Conservation (phyloP, 148 eudicot species). For the Camellia lanceoleosa region DNA sequence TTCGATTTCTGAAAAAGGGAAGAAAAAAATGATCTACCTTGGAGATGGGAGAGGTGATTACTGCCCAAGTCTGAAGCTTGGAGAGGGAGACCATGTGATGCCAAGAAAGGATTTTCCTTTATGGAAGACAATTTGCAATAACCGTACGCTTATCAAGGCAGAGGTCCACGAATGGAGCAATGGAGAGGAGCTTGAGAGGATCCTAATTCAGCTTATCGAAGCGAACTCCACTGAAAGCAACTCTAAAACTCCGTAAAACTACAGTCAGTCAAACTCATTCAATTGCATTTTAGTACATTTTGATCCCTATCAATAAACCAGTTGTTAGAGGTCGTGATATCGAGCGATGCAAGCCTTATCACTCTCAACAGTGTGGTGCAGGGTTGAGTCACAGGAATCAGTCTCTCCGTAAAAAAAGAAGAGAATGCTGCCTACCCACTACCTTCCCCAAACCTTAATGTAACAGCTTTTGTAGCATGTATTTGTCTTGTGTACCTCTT, state of each 20-base stretch:
- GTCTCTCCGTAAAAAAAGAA: no score
- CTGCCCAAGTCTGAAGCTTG: conserved; percentile 74
- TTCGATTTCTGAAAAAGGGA: conserved; percentile 23
- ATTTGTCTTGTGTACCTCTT: no score
- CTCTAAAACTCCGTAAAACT: not conserved
- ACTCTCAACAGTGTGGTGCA: no score
- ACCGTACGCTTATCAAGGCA: conserved; percentile 51
- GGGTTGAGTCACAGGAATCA: no score
- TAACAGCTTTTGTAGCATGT: no score
- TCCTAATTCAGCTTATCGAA: conserved; percentile 47
- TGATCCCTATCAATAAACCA: no score
- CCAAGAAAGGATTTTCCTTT: conserved; percentile 67
- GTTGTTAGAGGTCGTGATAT: no score
- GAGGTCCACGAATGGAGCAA: conserved; percentile 60
- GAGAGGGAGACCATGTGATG: conserved; percentile 62
- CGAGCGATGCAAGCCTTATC: no score
- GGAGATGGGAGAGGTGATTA: conserved; percentile 89
- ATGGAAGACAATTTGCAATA: conserved; percentile 36
- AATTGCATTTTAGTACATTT: not conserved
- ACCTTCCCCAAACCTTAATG: no score
- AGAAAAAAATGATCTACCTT: conserved; percentile 53
- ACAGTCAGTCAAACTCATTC: not conserved
- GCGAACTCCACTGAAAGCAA: conserved; percentile 14
- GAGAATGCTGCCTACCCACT: no score
- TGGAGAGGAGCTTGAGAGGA: conserved; percentile 62